These are phyloP conservation scores for Paecilomyces variotii DNA, from an alignment of 2,329 filamentous ascomycete species.

Conservation along the genomic window DNA sequence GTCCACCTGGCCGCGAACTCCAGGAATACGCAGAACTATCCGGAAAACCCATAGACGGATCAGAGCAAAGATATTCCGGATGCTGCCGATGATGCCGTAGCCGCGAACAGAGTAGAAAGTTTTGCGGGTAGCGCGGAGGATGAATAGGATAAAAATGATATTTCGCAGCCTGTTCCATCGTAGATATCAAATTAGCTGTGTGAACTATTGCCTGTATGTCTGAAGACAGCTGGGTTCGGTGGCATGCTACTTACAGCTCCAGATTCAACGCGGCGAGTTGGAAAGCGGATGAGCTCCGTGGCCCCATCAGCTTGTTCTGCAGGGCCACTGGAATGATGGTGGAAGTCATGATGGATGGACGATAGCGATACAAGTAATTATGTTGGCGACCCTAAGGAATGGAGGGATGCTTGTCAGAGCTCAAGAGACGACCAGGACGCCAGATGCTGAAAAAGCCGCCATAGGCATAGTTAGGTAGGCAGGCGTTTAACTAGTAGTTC, in stretches of 20 bases:
- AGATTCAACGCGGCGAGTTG: constrained; percentile 31
- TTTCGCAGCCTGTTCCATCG: constrained; percentile 60
- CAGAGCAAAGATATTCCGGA: constrained; percentile 65
- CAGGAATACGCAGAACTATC: constrained; percentile 76
- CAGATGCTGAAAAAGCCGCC: background rate
- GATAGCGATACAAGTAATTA: constrained; percentile 1
- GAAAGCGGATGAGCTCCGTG: constrained; percentile 22
- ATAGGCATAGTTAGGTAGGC: background rate
- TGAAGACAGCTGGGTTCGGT: background rate
- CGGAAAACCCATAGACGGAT: constrained; percentile 70
- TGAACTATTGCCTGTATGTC: too few species aligned
- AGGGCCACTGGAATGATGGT: constrained; percentile 35
- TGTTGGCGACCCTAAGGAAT: background rate
- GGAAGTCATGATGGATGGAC: constrained; percentile 28
- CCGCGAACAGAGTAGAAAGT: constrained; percentile 79
- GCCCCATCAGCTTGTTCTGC: constrained; percentile 37
- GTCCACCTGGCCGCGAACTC: constrained; percentile 77
- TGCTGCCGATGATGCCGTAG: constrained; percentile 73
- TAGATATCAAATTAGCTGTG: background rate
- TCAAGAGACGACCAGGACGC: background rate
- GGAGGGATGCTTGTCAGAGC: constrained; percentile 3
- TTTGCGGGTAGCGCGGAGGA: constrained; percentile 74
- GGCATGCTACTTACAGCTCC: constrained; percentile 32
- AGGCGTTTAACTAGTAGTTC: background rate
- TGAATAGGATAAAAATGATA: constrained; percentile 79